A percentile compares a stretch with the other conserved stretches of the same genome.
These are phyloP conservation scores for Colletotrichum echinochloae DNA, from an alignment of 2,329 filamentous ascomycete species.

Conservation along the genomic window DNA sequence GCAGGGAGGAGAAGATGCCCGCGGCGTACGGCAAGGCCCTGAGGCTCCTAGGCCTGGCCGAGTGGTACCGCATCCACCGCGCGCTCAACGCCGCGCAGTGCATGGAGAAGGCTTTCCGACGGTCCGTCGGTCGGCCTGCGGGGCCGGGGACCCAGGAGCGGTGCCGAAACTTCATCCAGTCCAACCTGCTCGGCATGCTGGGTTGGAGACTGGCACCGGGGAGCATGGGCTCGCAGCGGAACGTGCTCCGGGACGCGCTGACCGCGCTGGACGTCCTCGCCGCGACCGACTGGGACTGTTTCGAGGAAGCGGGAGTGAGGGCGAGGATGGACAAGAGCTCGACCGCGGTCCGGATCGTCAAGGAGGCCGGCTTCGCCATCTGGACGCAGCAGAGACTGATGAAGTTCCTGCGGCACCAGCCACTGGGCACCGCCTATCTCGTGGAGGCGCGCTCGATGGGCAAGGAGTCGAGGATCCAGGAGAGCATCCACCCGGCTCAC, in stretches of 20 bases:
- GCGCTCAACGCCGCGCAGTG: constrained; percentile 22
- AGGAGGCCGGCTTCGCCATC: constrained; percentile 1
- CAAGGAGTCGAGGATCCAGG: not conserved
- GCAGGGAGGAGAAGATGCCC: not conserved
- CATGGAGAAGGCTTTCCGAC: constrained; percentile 15
- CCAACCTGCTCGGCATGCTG: constrained; percentile 18
- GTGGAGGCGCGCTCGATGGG: not conserved
- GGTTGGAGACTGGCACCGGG: constrained; percentile 18
- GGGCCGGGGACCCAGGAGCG: not conserved
- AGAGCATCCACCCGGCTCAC: not conserved
- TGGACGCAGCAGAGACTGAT: constrained; percentile 11
- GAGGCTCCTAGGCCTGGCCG: constrained; percentile 1
- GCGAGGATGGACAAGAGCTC: constrained; percentile 3
- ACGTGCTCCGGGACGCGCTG: constrained; percentile 5
- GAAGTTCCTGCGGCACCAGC: constrained; percentile 13
- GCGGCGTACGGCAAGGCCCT: constrained; percentile 4
- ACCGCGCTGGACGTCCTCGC: constrained; percentile 2
- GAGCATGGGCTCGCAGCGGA: constrained; percentile 7
- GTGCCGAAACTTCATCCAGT: constrained; percentile 1
- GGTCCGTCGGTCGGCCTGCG: not conserved
- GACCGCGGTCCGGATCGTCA: constrained; percentile 10
- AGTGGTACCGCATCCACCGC: constrained; percentile 31
- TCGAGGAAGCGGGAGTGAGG: not conserved
- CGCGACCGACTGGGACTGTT: constrained; percentile 14
- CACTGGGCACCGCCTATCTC: not conserved